Percentiles rank a stretch among this genome's conserved stretches.
Conservation (phyloP, 2,329 filamentous ascomycete genomes). For the Didymella lethalis region DNA sequence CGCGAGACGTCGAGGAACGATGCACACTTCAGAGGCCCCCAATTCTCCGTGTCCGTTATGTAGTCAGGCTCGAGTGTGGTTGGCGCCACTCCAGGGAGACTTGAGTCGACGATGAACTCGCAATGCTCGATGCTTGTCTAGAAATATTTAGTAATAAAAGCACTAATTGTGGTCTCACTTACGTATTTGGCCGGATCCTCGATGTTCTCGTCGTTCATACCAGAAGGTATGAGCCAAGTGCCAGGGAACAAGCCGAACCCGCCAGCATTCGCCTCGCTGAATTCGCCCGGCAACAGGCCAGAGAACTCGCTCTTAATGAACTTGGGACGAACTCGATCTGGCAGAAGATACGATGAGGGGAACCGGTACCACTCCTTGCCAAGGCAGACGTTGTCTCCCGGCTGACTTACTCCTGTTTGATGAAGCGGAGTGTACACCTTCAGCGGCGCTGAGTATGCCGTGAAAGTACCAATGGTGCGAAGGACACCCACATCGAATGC, state of each 20-base stretch:
- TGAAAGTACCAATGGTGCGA: slow-evolving; percentile 78
- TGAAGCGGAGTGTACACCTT: slow-evolving; percentile 73
- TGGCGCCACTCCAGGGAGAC: slow-evolving; percentile 68
- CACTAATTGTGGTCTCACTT: slow-evolving; percentile 38
- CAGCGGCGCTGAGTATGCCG: slow-evolving; percentile 83
- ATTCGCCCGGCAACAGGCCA: slow-evolving; percentile 89
- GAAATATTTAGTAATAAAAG: slow-evolving; percentile 23
- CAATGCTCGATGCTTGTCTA: slow-evolving; percentile 75
- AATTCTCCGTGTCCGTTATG: slow-evolving; percentile 73
- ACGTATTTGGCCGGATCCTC: slow-evolving; percentile 90
- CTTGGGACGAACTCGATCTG: slow-evolving; percentile 81
- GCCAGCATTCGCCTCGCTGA: slow-evolving; percentile 71
- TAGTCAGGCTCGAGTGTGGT: slow-evolving; percentile 83
- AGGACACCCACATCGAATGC: slow-evolving; percentile 72
- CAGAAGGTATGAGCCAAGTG: slow-evolving; percentile 80
- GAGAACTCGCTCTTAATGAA: slow-evolving; percentile 91
- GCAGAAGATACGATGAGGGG: slow-evolving; percentile 90
- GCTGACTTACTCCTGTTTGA: slow-evolving; percentile 61
- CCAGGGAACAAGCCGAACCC: slow-evolving; percentile 79
- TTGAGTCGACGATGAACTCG: slow-evolving; percentile 86
- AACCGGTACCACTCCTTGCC: slow-evolving; percentile 99
- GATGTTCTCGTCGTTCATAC: slow-evolving; percentile 91
- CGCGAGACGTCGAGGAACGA: slow-evolving; percentile 80
- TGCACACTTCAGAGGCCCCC: slow-evolving; percentile 79
- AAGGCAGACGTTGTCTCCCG: slow-evolving; percentile 79